Evolutionary conservation across 2,329 filamentous ascomycete species (phyloP).

Genomic region (Colletotrichum neosansevieriae): DNA sequence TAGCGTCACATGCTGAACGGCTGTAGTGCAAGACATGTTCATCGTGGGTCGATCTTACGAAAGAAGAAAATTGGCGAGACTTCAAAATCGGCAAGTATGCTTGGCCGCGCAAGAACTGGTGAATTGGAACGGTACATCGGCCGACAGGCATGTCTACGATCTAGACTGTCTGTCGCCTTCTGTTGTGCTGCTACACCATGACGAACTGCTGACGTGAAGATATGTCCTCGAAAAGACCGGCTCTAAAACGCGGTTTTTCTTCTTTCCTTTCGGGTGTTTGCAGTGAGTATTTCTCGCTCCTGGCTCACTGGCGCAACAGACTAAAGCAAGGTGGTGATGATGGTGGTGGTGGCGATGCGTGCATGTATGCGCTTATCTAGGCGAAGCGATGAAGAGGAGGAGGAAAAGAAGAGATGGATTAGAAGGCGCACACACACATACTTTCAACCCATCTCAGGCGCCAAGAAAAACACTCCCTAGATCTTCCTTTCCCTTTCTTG

Average conservation of each 20-base stretch:
- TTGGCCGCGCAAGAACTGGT: background rate
- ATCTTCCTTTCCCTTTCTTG: background rate
- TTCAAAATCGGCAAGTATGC: background rate
- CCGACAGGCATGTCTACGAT: background rate
- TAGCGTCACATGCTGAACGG: slow-evolving; percentile 25
- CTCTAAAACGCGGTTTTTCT: background rate
- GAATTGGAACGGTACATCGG: background rate
- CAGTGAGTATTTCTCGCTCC: background rate
- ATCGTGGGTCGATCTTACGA: slow-evolving; percentile 14
- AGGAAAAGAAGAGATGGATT: background rate
- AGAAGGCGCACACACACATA: slow-evolving; percentile 1
- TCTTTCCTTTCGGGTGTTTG: background rate
- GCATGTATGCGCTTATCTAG: slow-evolving; percentile 23
- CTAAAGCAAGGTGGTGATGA: slow-evolving; percentile 5
- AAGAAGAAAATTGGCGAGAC: background rate
- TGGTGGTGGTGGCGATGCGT: slow-evolving; percentile 2
- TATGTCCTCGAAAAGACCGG: background rate
- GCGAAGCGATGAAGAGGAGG: background rate
- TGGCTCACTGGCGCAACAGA: background rate
- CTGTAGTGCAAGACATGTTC: background rate
- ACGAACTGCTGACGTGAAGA: background rate
- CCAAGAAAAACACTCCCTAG: background rate
- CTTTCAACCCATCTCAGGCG: background rate
- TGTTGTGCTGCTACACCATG: slow-evolving; percentile 4
- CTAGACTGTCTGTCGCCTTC: background rate